These are phyloP conservation scores for Cymbopogon flexuosus DNA, from an alignment of 202 grass and related monocot genomes.

Conservation along the genomic window DNA sequence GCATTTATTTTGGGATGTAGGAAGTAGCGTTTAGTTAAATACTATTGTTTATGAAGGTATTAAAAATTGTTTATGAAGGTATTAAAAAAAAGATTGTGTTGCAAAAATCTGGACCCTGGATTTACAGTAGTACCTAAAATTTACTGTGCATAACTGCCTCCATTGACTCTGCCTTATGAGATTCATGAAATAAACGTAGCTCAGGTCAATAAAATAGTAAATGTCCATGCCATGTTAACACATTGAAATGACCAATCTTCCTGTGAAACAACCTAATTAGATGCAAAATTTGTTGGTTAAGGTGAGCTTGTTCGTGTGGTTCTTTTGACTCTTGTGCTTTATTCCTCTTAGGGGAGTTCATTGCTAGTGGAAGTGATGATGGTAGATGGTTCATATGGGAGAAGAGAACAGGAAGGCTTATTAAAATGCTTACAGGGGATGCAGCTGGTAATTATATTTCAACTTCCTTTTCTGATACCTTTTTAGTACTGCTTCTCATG, in stretches of 20 bases:
- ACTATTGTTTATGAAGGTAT: neutral
- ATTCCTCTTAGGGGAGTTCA: conserved; percentile 63
- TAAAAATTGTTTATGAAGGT: neutral
- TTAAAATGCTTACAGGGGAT: conserved; percentile 98
- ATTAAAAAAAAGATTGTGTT: neutral
- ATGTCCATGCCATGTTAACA: neutral
- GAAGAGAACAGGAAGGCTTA: conserved; percentile 84
- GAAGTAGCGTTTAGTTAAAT: neutral
- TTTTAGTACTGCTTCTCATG: conserved; percentile 14
- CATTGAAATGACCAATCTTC: neutral
- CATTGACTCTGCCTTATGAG: neutral
- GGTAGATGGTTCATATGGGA: conserved; percentile 99
- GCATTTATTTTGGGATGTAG: neutral
- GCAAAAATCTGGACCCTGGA: neutral
- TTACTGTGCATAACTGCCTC: neutral
- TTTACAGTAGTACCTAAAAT: neutral
- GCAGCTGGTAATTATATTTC: conserved; percentile 58
- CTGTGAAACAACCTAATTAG: neutral
- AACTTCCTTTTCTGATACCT: conserved; percentile 12
- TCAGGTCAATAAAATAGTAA: neutral
- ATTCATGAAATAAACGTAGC: neutral
- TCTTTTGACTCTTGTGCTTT: neutral
- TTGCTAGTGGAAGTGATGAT: conserved; percentile 98
- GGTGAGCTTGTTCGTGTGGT: conserved; percentile 12
- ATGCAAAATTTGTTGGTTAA: neutral